phyloP scores from a whole-genome alignment of 2,329 filamentous ascomycete species.

The Penicillium hordei region DNA sequence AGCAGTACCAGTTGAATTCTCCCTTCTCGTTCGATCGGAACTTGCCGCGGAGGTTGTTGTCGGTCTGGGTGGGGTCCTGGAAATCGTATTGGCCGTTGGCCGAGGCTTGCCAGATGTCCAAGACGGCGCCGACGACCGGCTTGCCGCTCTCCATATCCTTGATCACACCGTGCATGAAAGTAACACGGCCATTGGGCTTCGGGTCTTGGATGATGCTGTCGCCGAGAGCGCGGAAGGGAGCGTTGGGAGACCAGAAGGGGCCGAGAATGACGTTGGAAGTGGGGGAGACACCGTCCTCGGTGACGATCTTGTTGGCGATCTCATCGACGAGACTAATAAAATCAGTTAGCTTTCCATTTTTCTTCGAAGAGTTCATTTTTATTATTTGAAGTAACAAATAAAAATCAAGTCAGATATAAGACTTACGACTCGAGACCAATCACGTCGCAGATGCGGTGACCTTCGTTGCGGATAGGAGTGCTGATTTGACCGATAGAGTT shows the following conservation, averaged over 20 bases:
- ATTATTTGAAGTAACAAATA: background rate
- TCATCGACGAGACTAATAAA: constrained; percentile 67
- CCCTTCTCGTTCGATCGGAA: constrained; percentile 70
- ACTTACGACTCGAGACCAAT: constrained; percentile 65
- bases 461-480: constrained; percentile 69
- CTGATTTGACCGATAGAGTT: constrained; percentile 72
- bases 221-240: constrained; percentile 69
- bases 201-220: constrained; percentile 65
- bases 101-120: constrained; percentile 77
- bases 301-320: constrained; percentile 68
- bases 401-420: background rate
- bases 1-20: constrained; percentile 69
- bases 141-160: constrained; percentile 64
- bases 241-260: constrained; percentile 74
- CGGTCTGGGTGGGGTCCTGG: constrained; percentile 70
- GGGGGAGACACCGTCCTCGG: constrained; percentile 60
- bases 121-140: constrained; percentile 66
- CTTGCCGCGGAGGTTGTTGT: constrained; percentile 75
- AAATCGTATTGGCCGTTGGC: constrained; percentile 75
- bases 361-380: background rate
- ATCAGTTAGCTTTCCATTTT: constrained; percentile 26
- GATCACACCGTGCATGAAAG: constrained; percentile 69
- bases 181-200: constrained; percentile 57
- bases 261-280: constrained; percentile 76
- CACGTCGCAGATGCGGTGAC: constrained; percentile 70